phyloP scores from a whole-genome alignment of 768 basidiomycete genomes.

The Lepiota subincarnata region DNA sequence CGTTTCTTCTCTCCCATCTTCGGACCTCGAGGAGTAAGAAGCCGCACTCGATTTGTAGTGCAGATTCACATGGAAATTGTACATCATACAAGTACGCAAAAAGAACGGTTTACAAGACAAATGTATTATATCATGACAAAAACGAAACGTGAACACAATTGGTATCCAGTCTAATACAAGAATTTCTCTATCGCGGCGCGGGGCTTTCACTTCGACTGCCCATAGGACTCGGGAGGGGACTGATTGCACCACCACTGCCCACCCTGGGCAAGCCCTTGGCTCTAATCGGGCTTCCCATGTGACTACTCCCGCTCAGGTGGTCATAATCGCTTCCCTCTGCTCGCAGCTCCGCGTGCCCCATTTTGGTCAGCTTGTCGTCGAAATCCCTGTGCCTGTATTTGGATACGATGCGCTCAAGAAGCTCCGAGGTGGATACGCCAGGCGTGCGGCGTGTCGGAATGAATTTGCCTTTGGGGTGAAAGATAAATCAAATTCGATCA shows the following conservation, averaged over 20 bases:
- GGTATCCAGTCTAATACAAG: no score
- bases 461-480: conserved; percentile 70
- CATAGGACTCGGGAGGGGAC: conserved; percentile 7
- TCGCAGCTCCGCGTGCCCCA: conserved; percentile 71
- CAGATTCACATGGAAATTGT: background rate
- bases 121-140: background rate
- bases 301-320: conserved; percentile 26
- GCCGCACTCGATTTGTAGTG: background rate
- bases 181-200: no score
- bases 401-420: conserved; percentile 87
- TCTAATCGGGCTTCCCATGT: conserved; percentile 13
- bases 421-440: conserved; percentile 88
- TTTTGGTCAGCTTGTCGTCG: conserved; percentile 85
- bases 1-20: background rate
- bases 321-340: conserved; percentile 61
- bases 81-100: background rate
- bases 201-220: conserved; percentile 7
- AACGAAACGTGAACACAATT: background rate
- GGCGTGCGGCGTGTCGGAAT: conserved; percentile 93
- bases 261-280: background rate
- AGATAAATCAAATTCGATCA: background rate
- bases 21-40: background rate
- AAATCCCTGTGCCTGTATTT: conserved; percentile 83
- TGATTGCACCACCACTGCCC: background rate
- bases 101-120: background rate